Evolutionary conservation across 2,329 filamentous ascomycete genomes (phyloP).

Genomic region (Ophiostoma ulmi): DNA sequence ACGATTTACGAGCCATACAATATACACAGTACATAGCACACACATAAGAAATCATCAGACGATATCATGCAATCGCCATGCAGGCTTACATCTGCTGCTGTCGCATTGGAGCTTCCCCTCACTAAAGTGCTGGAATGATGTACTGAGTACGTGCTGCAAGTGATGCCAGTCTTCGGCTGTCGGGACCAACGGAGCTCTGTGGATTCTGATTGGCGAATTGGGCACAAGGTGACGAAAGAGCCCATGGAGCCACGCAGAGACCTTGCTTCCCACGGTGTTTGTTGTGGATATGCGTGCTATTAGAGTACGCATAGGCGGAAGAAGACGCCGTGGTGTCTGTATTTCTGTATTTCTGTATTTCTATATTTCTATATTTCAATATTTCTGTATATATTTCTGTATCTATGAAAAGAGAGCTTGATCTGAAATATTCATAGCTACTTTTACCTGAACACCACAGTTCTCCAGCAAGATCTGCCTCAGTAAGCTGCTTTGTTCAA

Average conservation of each 20-base stretch:
- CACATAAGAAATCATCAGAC: not conserved
- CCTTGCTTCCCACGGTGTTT: constrained; percentile 1
- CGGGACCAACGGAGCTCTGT: constrained; percentile 20
- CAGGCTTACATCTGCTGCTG: constrained; percentile 14
- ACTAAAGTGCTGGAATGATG: not conserved
- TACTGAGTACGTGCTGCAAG: not conserved
- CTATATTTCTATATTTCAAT: not conserved
- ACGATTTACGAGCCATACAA: constrained; percentile 1
- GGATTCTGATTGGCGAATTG: constrained; percentile 26
- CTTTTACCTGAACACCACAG: too few species aligned
- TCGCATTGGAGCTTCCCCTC: constrained; percentile 3
- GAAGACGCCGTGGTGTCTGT: not conserved
- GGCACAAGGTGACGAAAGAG: not conserved
- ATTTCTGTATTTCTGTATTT: not conserved
- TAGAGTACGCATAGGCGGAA: too few species aligned
- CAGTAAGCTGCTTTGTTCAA: not conserved
- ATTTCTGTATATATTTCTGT: not conserved
- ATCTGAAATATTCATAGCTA: too few species aligned
- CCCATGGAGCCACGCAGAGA: not conserved
- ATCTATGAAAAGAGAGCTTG: too few species aligned
- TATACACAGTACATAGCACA: not conserved
- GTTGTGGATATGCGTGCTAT: not conserved
- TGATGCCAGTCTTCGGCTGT: constrained; percentile 12
- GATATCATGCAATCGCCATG: constrained; percentile 5
- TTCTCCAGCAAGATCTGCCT: not conserved